These are phyloP conservation scores for Daldinia childiae DNA, from an alignment of 495 filamentous ascomycete genomes.

Conservation along the genomic window DNA sequence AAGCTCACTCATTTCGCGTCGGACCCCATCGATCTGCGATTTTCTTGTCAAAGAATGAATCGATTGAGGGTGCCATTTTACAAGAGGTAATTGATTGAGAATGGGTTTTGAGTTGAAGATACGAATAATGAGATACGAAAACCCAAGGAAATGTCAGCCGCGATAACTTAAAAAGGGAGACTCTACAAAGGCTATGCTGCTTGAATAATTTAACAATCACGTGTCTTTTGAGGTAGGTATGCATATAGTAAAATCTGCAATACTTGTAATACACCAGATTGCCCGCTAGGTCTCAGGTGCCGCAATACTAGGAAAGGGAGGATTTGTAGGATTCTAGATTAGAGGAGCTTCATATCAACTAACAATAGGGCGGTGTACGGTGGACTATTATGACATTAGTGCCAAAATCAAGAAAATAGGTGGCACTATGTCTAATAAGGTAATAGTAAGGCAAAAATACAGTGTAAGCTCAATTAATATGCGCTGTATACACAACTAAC, in stretches of 20 bases:
- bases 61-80: constrained; percentile 28
- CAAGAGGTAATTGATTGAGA: not conserved
- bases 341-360: not conserved
- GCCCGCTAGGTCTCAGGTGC: not conserved
- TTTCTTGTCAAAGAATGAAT: constrained; percentile 26
- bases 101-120: not conserved
- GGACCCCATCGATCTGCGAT: constrained; percentile 19
- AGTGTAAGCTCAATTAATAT: too few relatives aligned
- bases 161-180: not conserved
- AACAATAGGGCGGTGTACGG: not conserved
- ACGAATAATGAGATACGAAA: constrained; percentile 1
- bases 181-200: not conserved
- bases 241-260: not conserved
- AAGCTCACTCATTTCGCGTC: constrained; percentile 22
- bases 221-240: not conserved
- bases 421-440: too few relatives aligned
- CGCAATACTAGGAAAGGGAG: not conserved
- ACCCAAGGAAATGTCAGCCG: constrained; percentile 4
- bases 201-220: not conserved
- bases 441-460: too few relatives aligned
- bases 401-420: too few relatives aligned
- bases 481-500: too few relatives aligned
- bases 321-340: constrained; percentile 2
- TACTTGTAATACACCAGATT: not conserved
- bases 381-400: too few relatives aligned